phyloP scores from a whole-genome alignment of 495 filamentous ascomycete genomes.

The Ascobolus immersus region DNA sequence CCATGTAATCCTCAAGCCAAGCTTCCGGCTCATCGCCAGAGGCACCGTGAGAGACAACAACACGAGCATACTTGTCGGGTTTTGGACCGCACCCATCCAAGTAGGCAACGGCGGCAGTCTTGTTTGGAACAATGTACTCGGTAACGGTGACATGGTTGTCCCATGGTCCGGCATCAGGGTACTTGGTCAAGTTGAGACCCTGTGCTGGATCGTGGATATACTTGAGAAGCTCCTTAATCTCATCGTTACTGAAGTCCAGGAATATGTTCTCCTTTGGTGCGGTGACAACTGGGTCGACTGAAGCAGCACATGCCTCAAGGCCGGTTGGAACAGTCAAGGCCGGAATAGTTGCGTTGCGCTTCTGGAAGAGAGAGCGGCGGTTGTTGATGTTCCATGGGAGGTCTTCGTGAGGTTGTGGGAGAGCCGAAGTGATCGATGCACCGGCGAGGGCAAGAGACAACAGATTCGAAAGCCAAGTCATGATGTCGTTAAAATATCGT shows the following conservation, averaged over 20 bases:
- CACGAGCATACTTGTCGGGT: slow-evolving; percentile 25
- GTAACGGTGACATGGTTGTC: slow-evolving; percentile 17
- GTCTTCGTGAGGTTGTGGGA: neutral
- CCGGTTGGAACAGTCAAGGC: neutral
- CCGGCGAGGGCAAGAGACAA: neutral
- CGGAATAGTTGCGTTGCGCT: neutral
- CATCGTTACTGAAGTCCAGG: slow-evolving; percentile 14
- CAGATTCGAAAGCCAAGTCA: slow-evolving; percentile 1
- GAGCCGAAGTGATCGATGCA: neutral
- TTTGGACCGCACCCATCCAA: slow-evolving; percentile 18
- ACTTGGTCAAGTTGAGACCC: slow-evolving; percentile 18
- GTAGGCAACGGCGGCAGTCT: slow-evolving; percentile 24
- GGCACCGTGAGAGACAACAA: slow-evolving; percentile 20
- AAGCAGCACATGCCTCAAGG: no score
- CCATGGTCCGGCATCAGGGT: slow-evolving; percentile 15
- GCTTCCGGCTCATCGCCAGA: no score
- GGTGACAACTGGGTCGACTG: neutral
- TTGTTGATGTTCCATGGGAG: neutral
- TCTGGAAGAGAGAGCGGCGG: neutral
- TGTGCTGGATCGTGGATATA: slow-evolving; percentile 16
- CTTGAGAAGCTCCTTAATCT: slow-evolving; percentile 15
- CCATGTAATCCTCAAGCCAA: slow-evolving; percentile 19
- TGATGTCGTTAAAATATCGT: no score
- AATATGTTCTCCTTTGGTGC: slow-evolving; percentile 19
- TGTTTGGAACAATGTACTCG: slow-evolving; percentile 28